Evolutionary conservation across 257 asterid genomes (phyloP).

Genomic region (Salvia rosmarinus): DNA sequence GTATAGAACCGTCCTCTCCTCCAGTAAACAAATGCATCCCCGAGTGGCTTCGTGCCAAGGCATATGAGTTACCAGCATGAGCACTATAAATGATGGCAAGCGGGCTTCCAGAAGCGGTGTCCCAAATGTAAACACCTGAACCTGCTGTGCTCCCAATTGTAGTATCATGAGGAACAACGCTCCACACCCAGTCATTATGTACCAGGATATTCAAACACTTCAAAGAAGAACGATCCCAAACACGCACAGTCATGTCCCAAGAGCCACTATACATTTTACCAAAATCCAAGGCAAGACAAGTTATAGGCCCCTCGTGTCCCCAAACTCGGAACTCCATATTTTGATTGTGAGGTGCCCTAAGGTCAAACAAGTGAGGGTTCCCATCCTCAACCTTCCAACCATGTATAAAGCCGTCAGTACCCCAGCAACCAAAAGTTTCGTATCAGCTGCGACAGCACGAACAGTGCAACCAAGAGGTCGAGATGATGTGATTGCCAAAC

Average conservation of each 20-base stretch:
- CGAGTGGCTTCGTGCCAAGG: slow-evolving; percentile 82
- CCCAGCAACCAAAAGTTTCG: slow-evolving; percentile 88
- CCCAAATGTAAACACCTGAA: slow-evolving; percentile 78
- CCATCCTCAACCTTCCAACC: slow-evolving; percentile 92
- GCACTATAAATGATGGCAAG: slow-evolving; percentile 46
- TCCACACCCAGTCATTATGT: slow-evolving; percentile 97
- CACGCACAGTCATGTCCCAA: slow-evolving; percentile 93
- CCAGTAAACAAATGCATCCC: slow-evolving; percentile 90
- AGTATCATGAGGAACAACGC: slow-evolving; percentile 79
- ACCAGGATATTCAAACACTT: slow-evolving; percentile 67
- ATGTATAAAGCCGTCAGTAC: slow-evolving; percentile 90
- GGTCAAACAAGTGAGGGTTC: slow-evolving; percentile 77
- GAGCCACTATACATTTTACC: slow-evolving; percentile 86
- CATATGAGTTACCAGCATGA: slow-evolving; percentile 65
- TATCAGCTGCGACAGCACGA: slow-evolving; percentile 91
- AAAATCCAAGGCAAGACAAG: slow-evolving; percentile 85
- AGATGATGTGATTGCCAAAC: slow-evolving; percentile 76
- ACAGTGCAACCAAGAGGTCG: slow-evolving; percentile 89
- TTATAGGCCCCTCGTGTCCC: slow-evolving; percentile 91
- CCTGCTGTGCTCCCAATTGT: slow-evolving; percentile 83
- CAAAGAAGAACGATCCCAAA: slow-evolving; percentile 78
- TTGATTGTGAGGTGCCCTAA: slow-evolving; percentile 59
- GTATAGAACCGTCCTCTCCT: slow-evolving; percentile 92
- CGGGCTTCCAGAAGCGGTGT: slow-evolving; percentile 49
- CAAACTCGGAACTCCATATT: slow-evolving; percentile 73